Evolutionary conservation across 1,139 yeast genomes (phyloP).

Genomic region (Lodderomyces jiufengensis): DNA sequence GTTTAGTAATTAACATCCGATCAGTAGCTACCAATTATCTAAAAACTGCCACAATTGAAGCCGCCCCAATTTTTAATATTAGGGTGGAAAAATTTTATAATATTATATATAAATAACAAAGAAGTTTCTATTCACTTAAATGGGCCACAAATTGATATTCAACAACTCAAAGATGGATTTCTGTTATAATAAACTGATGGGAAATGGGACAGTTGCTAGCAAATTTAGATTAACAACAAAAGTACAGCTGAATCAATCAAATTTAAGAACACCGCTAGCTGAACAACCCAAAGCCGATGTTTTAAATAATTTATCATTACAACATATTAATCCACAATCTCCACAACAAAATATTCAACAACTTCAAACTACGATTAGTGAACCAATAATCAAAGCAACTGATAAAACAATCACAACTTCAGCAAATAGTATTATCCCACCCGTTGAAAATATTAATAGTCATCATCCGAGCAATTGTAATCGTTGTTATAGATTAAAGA

Average conservation of each 20-base stretch:
- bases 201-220: conserved; percentile 37
- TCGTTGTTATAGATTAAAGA: conserved; percentile 42
- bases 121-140: too few species aligned
- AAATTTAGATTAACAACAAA: conserved; percentile 28
- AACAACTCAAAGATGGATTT: conserved; percentile 36
- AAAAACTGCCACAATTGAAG: too few species aligned
- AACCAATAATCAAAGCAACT: conserved; percentile 3
- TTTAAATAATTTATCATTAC: not conserved
- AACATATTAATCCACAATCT: not conserved
- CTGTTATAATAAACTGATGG: conserved; percentile 37
- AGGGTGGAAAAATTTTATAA: too few species aligned
- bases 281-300: not conserved
- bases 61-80: too few species aligned
- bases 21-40: too few species aligned
- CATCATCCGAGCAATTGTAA: conserved; percentile 39
- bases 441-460: conserved; percentile 18
- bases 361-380: not conserved
- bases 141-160: too few species aligned
- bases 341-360: not conserved
- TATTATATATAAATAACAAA: too few species aligned
- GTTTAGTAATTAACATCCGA: too few species aligned
- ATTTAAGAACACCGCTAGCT: conserved; percentile 14
- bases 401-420: conserved; percentile 1
- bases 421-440: too few species aligned
- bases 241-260: conserved; percentile 22